Evolutionary conservation across 2,329 filamentous ascomycete genomes (phyloP), one percentile per base, ranked within the genome.

Genomic region (Ceratocystis smalleyi): DNA sequence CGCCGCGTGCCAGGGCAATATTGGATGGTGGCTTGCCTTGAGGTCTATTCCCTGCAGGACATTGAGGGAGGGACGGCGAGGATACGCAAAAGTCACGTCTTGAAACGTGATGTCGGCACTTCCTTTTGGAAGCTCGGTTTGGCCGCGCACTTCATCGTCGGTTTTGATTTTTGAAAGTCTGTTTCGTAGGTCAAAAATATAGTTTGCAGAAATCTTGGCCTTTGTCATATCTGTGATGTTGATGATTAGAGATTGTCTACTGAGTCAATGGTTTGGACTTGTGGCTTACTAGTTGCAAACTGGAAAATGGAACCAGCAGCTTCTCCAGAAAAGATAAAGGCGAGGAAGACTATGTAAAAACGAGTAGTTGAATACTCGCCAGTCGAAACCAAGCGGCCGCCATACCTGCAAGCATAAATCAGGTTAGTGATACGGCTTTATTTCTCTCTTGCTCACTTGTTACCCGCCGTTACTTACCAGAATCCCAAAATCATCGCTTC

Each of bases 51-150:
- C 72, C 22, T 74, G 70, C 15, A 77, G 70, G 65, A 76, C 71
- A 64, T 73, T 70, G 5, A 72, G 59, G 67, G 70, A 68, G 10
- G 74, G 72, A 12, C 75, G 69, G 47, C 73, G 68, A 3, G 83
- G 81, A 65, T 87, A 87, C 0, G 81, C 74, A 70, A 87, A 86
- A 10, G 75, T 70, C 15, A 86, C 75, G 10, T 79, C 71, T 22
- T 77, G 73, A 67, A 84, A 79, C n/a, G 76, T 72, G 0, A 84
- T 68, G 0, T 72, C 69, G n/a, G 73, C 69, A 4, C 73, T 70
- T 66, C 73, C 70, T 22, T 59, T 15, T 2, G 47, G 17, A 51
- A 64, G 55, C 64, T 69, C 59, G 2, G 59, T 57, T 17, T 67
- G 62, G 0, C 63, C 62, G 1, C 62, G 59, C 17, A 63, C 32